Percentiles rank a stretch among this genome's conserved stretches.
Conservation (phyloP, 768 basidiomycete species). For the Boletus subcaerulescens region DNA sequence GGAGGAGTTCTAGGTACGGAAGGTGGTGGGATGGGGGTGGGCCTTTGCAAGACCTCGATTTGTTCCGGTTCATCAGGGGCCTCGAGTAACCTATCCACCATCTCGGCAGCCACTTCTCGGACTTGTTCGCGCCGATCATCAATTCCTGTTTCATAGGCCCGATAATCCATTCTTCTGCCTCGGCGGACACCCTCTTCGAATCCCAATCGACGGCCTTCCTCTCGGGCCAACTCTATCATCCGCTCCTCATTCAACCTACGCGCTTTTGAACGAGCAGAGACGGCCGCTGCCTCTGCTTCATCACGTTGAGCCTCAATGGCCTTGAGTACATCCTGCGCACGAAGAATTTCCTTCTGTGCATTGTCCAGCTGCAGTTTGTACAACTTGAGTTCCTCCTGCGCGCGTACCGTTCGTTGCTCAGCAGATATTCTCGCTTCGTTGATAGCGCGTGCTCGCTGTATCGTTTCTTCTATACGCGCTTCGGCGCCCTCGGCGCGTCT, state of each 20-base stretch:
- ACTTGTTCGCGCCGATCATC: constrained; percentile 16
- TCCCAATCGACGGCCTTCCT: constrained; percentile 52
- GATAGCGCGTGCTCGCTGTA: constrained; percentile 29
- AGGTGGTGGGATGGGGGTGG: constrained; percentile 17
- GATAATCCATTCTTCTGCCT: constrained; percentile 29
- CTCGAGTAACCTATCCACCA: constrained; percentile 28
- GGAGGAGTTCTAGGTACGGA: constrained; percentile 16
- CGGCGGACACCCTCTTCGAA: constrained; percentile 48
- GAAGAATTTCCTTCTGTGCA: constrained; percentile 57
- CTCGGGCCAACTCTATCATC: constrained; percentile 47
- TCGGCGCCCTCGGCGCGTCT: constrained; percentile 37
- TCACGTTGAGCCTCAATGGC: constrained; percentile 46
- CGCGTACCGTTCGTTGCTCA: constrained; percentile 29
- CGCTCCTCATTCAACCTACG: constrained; percentile 46
- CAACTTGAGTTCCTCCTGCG: constrained; percentile 48
- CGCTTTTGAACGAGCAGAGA: constrained; percentile 42
- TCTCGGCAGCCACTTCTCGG: not conserved
- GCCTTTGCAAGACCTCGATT: constrained; percentile 15
- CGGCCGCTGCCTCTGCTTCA: constrained; percentile 47
- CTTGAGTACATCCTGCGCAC: constrained; percentile 51
- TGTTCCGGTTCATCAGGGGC: constrained; percentile 20
- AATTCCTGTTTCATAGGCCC: constrained; percentile 15
- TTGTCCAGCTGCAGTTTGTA: constrained; percentile 58
- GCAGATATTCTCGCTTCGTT: constrained; percentile 31
- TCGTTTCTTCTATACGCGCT: constrained; percentile 28